Conservation (phyloP, 2,329 filamentous ascomycete genomes). For the Boeremia lycopersici region DNA sequence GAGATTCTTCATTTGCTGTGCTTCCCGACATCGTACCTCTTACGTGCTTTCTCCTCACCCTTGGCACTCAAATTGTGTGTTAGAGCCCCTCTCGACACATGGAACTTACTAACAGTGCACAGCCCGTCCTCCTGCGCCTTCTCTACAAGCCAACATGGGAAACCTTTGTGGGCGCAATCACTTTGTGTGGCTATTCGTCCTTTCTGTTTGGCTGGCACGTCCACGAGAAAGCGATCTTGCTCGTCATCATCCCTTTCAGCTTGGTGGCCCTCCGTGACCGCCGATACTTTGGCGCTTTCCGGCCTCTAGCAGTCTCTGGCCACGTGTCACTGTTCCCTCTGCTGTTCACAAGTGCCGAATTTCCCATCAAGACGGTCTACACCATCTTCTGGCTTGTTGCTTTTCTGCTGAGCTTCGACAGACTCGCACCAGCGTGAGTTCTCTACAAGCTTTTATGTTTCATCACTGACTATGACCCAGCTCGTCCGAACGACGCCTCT, state of each 20-base stretch:
- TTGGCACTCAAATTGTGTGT: slow-evolving; percentile 75
- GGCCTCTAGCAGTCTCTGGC: slow-evolving; percentile 87
- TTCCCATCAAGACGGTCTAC: slow-evolving; percentile 91
- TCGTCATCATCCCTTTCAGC: slow-evolving; percentile 94
- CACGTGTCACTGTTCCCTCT: slow-evolving; percentile 95
- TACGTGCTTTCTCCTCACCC: slow-evolving; percentile 79
- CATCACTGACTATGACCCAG: slow-evolving; percentile 21
- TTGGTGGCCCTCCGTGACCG: slow-evolving; percentile 89
- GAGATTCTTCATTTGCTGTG: slow-evolving; percentile 92
- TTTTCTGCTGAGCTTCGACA: slow-evolving; percentile 86
- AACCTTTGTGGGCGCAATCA: slow-evolving; percentile 85
- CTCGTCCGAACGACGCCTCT: slow-evolving; percentile 63
- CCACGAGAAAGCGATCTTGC: slow-evolving; percentile 93
- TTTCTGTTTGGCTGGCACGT: slow-evolving; percentile 99
- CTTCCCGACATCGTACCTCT: slow-evolving; percentile 83
- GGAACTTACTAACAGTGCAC: slow-evolving; percentile 12
- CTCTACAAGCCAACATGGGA: slow-evolving; percentile 84
- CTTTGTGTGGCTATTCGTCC: slow-evolving; percentile 91
- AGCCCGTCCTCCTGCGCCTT: slow-evolving; percentile 72
- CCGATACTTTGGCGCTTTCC: slow-evolving; percentile 88
- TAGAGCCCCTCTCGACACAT: not conserved
- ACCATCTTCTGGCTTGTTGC: slow-evolving; percentile 89
- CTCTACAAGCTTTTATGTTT: not conserved
- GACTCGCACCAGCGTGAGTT: slow-evolving; percentile 75
- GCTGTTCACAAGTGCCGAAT: slow-evolving; percentile 89